A percentile compares a stretch with the other conserved stretches of the same genome.
Conservation (phyloP, 1,139 yeast species). For the Diutina mesorugosa region DNA sequence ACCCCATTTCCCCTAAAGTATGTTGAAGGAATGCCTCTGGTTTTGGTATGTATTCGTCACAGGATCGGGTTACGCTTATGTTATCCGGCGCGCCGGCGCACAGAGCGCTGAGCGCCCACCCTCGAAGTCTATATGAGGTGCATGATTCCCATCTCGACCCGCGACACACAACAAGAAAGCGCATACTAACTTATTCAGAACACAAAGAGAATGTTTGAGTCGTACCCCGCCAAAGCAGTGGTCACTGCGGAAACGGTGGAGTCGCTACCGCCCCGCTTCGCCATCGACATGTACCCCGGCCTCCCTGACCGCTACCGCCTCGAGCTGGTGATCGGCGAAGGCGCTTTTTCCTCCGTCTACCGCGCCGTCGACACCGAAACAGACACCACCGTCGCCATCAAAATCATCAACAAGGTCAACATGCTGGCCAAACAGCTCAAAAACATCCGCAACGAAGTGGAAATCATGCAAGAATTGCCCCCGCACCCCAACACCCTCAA, state of each 20-base stretch:
- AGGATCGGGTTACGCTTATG: background rate
- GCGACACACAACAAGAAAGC: background rate
- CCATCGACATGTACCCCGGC: conserved; percentile 6
- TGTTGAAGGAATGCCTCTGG: background rate
- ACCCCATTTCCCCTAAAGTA: background rate
- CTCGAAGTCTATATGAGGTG: background rate
- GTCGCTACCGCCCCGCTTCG: background rate
- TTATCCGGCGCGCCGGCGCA: background rate
- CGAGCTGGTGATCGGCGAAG: conserved; percentile 47
- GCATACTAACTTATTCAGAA: background rate
- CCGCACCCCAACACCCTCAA: conserved; percentile 60
- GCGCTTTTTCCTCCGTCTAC: conserved; percentile 84
- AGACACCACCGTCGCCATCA: conserved; percentile 55
- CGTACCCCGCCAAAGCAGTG: background rate
- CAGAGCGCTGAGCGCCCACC: no score
- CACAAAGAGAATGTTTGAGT: background rate
- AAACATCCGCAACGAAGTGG: conserved; percentile 71
- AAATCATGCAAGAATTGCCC: conserved; percentile 60
- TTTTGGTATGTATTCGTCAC: background rate
- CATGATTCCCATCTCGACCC: background rate
- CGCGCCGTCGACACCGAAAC: conserved; percentile 39
- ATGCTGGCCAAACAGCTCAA: conserved; percentile 34
- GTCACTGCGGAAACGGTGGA: background rate
- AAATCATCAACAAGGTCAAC: conserved; percentile 65
- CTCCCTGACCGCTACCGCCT: conserved; percentile 12